Conservation (phyloP, 176 grass and related monocot species). For the Carex cristatella region DNA sequence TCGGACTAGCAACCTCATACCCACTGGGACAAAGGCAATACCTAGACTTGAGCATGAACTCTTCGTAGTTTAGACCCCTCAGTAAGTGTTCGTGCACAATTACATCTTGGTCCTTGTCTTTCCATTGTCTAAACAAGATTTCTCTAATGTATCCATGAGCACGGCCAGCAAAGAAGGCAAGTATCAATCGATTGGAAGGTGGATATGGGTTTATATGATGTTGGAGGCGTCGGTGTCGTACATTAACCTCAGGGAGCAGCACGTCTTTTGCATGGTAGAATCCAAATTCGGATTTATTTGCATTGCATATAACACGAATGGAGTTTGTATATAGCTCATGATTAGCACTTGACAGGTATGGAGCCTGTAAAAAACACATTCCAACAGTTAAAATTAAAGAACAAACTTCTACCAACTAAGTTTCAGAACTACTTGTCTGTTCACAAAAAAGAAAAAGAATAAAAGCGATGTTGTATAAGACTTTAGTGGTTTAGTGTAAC, state of each 20-base stretch:
- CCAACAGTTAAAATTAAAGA: too few species aligned
- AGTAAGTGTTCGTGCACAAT: constrained; percentile 24
- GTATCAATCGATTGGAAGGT: background rate
- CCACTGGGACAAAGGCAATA: constrained; percentile 39
- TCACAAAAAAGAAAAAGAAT: too few species aligned
- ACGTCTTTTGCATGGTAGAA: constrained; percentile 33
- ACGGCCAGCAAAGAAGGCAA: constrained; percentile 34
- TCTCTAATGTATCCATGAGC: constrained; percentile 28
- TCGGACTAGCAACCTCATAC: constrained; percentile 29
- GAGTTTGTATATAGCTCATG: constrained; percentile 17
- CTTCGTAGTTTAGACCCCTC: constrained; percentile 11
- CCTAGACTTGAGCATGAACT: constrained; percentile 29
- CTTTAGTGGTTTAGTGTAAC: too few species aligned
- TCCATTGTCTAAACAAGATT: constrained; percentile 24
- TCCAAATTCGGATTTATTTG: constrained; percentile 35
- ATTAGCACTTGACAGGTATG: constrained; percentile 27
- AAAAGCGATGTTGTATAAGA: too few species aligned
- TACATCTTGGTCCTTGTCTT: constrained; percentile 24
- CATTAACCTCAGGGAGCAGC: constrained; percentile 26
- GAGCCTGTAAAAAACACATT: constrained; percentile 12
- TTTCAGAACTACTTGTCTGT: too few species aligned
- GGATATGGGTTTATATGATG: background rate
- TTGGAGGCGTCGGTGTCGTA: background rate
- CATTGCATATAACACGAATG: constrained; percentile 35
- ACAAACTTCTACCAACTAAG: too few species aligned